phyloP scores from a whole-genome alignment of 192 early-diverging fungal species.

The Dissophora ornata region DNA sequence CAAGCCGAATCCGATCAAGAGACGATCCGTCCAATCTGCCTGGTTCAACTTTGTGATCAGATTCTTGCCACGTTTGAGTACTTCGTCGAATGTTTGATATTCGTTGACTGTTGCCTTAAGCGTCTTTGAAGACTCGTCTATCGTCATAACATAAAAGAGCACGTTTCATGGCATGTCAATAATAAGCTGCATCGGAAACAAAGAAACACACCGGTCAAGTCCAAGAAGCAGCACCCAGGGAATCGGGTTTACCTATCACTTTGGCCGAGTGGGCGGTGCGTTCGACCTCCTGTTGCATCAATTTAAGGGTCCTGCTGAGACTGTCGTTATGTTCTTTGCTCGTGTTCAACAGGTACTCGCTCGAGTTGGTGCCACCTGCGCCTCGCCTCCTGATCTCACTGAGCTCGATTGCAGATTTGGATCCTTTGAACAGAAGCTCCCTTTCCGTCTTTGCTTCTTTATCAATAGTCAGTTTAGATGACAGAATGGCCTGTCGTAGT shows the following conservation, averaged over 20 bases:
- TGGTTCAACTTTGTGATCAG: conserved; percentile 73
- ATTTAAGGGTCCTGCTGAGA: conserved; percentile 64
- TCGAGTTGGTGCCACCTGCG: conserved; percentile 42
- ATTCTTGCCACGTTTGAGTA: conserved; percentile 65
- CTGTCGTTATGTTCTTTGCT: conserved; percentile 69
- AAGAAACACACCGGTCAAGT: too few relatives aligned
- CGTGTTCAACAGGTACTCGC: conserved; percentile 60
- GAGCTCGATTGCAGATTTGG: conserved; percentile 48
- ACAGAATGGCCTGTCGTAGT: conserved; percentile 61
- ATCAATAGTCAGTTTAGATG: conserved; percentile 63
- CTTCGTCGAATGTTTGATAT: conserved; percentile 65
- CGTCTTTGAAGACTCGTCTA: conserved; percentile 70
- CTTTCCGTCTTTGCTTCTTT: conserved; percentile 57
- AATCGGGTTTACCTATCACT: conserved; percentile 68
- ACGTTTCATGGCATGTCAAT: neutral
- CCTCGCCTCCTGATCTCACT: conserved; percentile 56
- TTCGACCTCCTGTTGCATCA: conserved; percentile 77
- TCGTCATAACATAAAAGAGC: neutral
- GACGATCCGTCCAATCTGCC: conserved; percentile 75
- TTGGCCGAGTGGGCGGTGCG: conserved; percentile 66
- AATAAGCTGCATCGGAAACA: too few relatives aligned
- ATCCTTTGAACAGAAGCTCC: conserved; percentile 48
- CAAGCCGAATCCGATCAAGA: conserved; percentile 69
- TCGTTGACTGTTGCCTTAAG: conserved; percentile 62
- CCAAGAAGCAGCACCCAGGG: too few relatives aligned